A percentile compares a stretch with the other conserved stretches of the same genome.
Conservation (phyloP, 495 filamentous ascomycete species). For the Penicillium roqueforti region DNA sequence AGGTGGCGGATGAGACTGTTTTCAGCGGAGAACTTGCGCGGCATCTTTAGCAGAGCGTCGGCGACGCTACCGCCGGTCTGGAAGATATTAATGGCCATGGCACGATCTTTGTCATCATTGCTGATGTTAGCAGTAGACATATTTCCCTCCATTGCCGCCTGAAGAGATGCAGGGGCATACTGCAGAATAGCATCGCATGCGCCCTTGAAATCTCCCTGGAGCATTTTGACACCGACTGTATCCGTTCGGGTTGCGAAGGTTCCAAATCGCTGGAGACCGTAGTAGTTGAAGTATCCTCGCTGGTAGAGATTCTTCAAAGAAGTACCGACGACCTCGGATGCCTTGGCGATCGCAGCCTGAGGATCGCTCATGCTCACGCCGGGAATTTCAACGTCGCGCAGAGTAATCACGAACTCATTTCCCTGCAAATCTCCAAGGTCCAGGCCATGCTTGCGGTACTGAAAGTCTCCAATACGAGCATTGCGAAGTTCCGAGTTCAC, state of each 20-base stretch:
- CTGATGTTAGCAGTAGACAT: conserved; percentile 42
- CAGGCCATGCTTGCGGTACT: conserved; percentile 63
- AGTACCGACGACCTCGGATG: conserved; percentile 51
- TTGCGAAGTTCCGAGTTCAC: conserved; percentile 60
- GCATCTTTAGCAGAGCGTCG: conserved; percentile 63
- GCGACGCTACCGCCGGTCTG: conserved; percentile 43
- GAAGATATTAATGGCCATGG: conserved; percentile 70
- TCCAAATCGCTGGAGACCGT: conserved; percentile 90
- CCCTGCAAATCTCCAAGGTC: conserved; percentile 78
- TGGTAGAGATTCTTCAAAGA: conserved; percentile 52
- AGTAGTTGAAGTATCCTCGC: conserved; percentile 93
- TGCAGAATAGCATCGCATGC: conserved; percentile 70
- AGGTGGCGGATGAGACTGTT: conserved; percentile 71
- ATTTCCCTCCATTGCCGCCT: conserved; percentile 39
- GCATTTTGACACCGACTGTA: conserved; percentile 72
- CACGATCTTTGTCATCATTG: conserved; percentile 71
- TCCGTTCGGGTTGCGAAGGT: conserved; percentile 79
- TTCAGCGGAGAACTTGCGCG: conserved; percentile 79
- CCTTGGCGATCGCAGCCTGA: conserved; percentile 35
- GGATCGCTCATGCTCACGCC: conserved; percentile 40
- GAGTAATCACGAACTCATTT: conserved; percentile 88
- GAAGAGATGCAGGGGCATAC: conserved; percentile 54
- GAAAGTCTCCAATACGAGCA: conserved; percentile 70
- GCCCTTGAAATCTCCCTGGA: conserved; percentile 72
- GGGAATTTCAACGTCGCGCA: conserved; percentile 72